Evolutionary conservation across 345 rosid genomes (phyloP).

Genomic region (Combretum micranthum): DNA sequence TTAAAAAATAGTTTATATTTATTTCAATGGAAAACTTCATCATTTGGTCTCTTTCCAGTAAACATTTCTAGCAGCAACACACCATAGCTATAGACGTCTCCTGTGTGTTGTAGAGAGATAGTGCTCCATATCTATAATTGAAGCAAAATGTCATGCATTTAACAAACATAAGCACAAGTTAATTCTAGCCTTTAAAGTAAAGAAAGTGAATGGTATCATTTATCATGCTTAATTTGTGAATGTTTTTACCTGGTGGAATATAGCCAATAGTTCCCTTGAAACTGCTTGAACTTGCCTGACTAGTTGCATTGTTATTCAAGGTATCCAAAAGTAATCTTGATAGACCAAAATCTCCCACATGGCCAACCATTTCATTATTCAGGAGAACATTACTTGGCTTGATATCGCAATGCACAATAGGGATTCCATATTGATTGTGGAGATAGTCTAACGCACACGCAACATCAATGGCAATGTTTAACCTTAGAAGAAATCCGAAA

Average conservation of each 20-base stretch:
- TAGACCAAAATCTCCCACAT: constrained; percentile 11
- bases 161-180: too few relatives aligned
- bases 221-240: too few relatives aligned
- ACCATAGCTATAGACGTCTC: constrained; percentile 15
- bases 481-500: neutral
- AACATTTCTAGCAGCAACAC: constrained; percentile 12
- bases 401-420: constrained; percentile 3
- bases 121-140: constrained; percentile 11
- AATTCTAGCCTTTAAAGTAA: neutral
- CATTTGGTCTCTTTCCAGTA: constrained; percentile 10
- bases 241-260: constrained; percentile 9
- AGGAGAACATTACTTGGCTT: constrained; percentile 10
- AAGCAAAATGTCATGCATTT: neutral
- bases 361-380: constrained; percentile 3
- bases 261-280: constrained; percentile 8
- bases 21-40: constrained; percentile 3
- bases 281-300: constrained; percentile 1
- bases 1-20: constrained; percentile 4
- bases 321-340: neutral
- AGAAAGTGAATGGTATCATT: too few relatives aligned
- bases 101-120: neutral
- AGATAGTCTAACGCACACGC: constrained; percentile 9
- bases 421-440: neutral
- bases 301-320: neutral
- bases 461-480: constrained; percentile 9